Percentiles rank a stretch among this genome's conserved stretches.
These are phyloP conservation scores for Viridothelium virens DNA, from an alignment of 495 filamentous ascomycete genomes.

Conservation along the genomic window DNA sequence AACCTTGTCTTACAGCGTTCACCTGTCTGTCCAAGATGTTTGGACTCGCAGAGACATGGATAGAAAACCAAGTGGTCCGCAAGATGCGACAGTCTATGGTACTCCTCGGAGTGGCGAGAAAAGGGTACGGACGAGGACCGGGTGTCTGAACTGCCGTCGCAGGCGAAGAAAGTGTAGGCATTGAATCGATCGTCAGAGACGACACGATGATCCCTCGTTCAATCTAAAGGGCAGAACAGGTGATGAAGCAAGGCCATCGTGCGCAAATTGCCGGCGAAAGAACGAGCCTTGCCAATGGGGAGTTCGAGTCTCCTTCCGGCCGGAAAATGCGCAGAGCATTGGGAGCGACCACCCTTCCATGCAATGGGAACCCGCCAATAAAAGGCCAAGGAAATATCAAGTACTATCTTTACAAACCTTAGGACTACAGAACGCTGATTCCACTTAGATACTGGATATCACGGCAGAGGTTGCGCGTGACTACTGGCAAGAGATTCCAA, in stretches of 20 bases:
- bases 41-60: neutral
- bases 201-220: neutral
- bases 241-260: conserved; percentile 22
- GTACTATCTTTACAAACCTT: neutral
- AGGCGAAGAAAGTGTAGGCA: conserved; percentile 21
- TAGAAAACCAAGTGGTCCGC: neutral
- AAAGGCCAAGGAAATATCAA: neutral
- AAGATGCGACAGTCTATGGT: neutral
- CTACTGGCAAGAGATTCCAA: conserved; percentile 8
- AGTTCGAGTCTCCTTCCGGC: conserved; percentile 17
- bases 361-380: neutral
- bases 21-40: neutral
- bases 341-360: conserved; percentile 17
- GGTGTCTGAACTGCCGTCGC: conserved; percentile 22
- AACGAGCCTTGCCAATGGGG: conserved; percentile 21
- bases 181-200: neutral
- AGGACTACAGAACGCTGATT: neutral
- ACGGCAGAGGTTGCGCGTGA: conserved; percentile 20
- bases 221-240: conserved; percentile 13
- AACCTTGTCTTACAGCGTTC: too few species aligned
- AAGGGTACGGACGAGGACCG: conserved; percentile 18
- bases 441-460: conserved; percentile 18
- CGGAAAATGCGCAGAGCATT: conserved; percentile 20
- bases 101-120: neutral
- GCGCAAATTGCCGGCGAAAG: conserved; percentile 14